Conservation (phyloP, 371 early-diverging fungal genomes). For the Encephalitozoon cuniculi region DNA sequence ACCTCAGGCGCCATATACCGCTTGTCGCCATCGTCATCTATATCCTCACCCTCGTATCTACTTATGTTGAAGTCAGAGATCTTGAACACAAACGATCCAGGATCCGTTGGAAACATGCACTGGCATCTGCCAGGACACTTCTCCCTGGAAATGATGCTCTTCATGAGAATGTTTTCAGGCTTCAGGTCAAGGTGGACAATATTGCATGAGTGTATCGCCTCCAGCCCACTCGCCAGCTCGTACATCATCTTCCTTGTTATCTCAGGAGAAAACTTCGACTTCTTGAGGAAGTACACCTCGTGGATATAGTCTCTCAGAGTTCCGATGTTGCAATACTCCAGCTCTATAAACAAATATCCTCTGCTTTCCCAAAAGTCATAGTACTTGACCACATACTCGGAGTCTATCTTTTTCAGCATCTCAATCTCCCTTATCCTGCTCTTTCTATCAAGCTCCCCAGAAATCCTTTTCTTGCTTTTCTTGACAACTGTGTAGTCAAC, state of each 20-base stretch:
- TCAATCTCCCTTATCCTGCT: slow-evolving; percentile 42
- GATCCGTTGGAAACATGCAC: neutral
- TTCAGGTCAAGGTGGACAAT: slow-evolving; percentile 58
- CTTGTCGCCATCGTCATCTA: slow-evolving; percentile 77
- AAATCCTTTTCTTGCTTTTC: slow-evolving; percentile 26
- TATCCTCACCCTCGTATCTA: slow-evolving; percentile 36
- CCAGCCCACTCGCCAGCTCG: slow-evolving; percentile 42
- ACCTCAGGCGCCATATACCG: slow-evolving; percentile 85
- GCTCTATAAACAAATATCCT: slow-evolving; percentile 73
- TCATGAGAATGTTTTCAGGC: slow-evolving; percentile 53
- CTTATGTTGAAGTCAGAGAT: slow-evolving; percentile 58
- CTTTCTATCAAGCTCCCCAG: slow-evolving; percentile 25
- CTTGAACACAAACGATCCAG: slow-evolving; percentile 20
- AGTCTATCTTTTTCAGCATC: slow-evolving; percentile 24
- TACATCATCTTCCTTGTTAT: slow-evolving; percentile 23
- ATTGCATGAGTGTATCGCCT: slow-evolving; percentile 30
- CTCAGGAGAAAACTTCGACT: neutral
- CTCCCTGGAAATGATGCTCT: neutral
- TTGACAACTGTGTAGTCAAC: slow-evolving; percentile 34
- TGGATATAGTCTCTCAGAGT: slow-evolving; percentile 40
- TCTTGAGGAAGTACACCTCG: slow-evolving; percentile 8
- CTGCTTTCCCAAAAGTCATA: slow-evolving; percentile 73
- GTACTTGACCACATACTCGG: slow-evolving; percentile 1
- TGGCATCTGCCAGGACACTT: neutral
- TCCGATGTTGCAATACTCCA: slow-evolving; percentile 67